Conservation (phyloP, 2,329 filamentous ascomycete genomes). For the Hypoxylon sp. region DNA sequence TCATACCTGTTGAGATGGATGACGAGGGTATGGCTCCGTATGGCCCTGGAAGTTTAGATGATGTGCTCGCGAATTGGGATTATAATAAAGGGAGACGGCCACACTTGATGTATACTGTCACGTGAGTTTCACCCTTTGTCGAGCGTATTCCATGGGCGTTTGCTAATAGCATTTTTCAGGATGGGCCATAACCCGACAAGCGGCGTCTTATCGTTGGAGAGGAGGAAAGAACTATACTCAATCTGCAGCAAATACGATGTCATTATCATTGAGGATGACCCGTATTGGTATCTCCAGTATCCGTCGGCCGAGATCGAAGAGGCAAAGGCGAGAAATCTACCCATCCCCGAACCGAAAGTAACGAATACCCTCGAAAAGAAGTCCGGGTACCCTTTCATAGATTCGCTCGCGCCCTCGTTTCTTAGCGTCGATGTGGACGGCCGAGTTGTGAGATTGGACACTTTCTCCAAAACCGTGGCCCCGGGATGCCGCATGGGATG, state of each 20-base stretch:
- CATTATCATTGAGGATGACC: constrained; percentile 93
- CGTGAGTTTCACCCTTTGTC: constrained; percentile 67
- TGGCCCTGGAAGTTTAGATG: constrained; percentile 80
- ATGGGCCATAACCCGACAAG: constrained; percentile 93
- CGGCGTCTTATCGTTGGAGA: constrained; percentile 78
- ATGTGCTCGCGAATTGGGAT: constrained; percentile 89
- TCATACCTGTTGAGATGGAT: constrained; percentile 82
- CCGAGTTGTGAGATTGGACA: constrained; percentile 89
- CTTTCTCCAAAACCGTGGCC: constrained; percentile 93
- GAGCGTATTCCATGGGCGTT: background rate
- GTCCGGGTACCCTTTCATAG: constrained; percentile 82
- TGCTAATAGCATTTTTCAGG: constrained; percentile 58
- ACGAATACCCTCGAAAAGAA: constrained; percentile 54
- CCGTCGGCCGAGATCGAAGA: constrained; percentile 74
- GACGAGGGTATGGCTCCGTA: constrained; percentile 82
- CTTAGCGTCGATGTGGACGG: constrained; percentile 86
- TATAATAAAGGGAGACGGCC: constrained; percentile 79
- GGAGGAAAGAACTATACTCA: constrained; percentile 83
- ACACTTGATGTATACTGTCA: constrained; percentile 90
- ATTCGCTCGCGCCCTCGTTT: constrained; percentile 87
- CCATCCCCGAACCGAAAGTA: constrained; percentile 54
- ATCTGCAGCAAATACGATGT: constrained; percentile 88
- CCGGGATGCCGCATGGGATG: constrained; percentile 92
- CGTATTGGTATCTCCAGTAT: constrained; percentile 95
- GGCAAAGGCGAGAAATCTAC: constrained; percentile 63